phyloP scores from a whole-genome alignment of 306 rosid genomes.

The Echinosophora koreensis region DNA sequence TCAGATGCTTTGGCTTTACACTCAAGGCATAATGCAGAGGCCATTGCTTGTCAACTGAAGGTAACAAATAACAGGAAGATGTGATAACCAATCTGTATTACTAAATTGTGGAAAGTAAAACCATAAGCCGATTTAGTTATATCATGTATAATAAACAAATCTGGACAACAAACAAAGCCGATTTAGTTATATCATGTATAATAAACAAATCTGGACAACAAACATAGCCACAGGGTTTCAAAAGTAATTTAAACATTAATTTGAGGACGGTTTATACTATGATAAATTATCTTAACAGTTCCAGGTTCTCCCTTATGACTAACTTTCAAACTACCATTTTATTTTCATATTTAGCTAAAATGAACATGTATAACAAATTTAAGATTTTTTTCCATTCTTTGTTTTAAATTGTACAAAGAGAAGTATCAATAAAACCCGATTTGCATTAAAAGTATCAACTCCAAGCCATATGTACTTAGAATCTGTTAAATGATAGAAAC shows the following conservation, averaged over 20 bases:
- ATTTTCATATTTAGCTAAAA: neutral
- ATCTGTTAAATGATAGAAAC: no score
- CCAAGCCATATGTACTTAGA: no score
- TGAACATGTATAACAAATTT: neutral
- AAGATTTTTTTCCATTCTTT: neutral
- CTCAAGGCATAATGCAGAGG: constrained; percentile 49
- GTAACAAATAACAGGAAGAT: constrained; percentile 27
- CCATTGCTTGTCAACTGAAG: constrained; percentile 68
- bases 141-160: neutral
- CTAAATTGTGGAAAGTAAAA: constrained; percentile 8
- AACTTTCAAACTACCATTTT: neutral
- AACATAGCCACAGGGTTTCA: neutral
- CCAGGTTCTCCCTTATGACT: neutral
- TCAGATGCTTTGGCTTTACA: constrained; percentile 57
- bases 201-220: no score
- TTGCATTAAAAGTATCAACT: neutral
- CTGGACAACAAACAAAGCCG: no score
- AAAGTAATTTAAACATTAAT: constrained; percentile 6
- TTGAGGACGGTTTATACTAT: neutral
- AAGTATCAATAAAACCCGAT: neutral
- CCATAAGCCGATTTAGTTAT: constrained; percentile 27
- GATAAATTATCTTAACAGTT: neutral
- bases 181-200: no score
- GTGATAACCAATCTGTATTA: constrained; percentile 5
- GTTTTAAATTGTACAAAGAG: no score